phyloP scores from a whole-genome alignment of 2,329 filamentous ascomycete genomes.

The Xylariaceae sp. region DNA sequence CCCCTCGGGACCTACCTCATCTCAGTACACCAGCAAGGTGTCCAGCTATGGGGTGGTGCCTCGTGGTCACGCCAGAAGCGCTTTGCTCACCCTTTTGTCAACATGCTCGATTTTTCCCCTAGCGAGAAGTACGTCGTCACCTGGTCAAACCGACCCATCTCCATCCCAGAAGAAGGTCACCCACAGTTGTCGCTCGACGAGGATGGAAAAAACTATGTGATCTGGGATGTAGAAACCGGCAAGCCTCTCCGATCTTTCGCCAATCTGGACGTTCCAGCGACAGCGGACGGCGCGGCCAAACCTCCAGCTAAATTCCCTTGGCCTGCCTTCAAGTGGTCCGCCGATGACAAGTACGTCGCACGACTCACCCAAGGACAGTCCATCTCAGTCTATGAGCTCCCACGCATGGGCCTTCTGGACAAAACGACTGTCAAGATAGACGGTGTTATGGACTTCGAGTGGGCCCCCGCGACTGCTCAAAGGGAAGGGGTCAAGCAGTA shows the following conservation, averaged over 20 bases:
- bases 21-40: slow-evolving; percentile 92
- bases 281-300: slow-evolving; percentile 61
- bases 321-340: slow-evolving; percentile 99
- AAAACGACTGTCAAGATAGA: slow-evolving; percentile 95
- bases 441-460: slow-evolving; percentile 95
- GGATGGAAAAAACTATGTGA: slow-evolving; percentile 98
- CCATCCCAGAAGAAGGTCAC: slow-evolving; percentile 83
- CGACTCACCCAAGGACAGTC: slow-evolving; percentile 82
- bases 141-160: slow-evolving; percentile 92
- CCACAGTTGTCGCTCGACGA: slow-evolving; percentile 83
- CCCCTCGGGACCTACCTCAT: slow-evolving; percentile 90
- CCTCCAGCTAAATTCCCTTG: slow-evolving; percentile 81
- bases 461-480: slow-evolving; percentile 79
- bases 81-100: slow-evolving; percentile 92
- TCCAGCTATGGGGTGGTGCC: slow-evolving; percentile 91
- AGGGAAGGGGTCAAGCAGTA: slow-evolving; percentile 85
- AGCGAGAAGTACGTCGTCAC: slow-evolving; percentile 90
- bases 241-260: slow-evolving; percentile 91
- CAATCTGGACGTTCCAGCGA: slow-evolving; percentile 73
- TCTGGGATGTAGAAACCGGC: slow-evolving; percentile 91
- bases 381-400: slow-evolving; percentile 87
- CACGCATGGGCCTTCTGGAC: slow-evolving; percentile 83
- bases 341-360: slow-evolving; percentile 95
- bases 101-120: slow-evolving; percentile 93
- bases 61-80: slow-evolving; percentile 88